Evolutionary conservation across 2,329 filamentous ascomycete species (phyloP).

Genomic region (Epichloe baconii): DNA sequence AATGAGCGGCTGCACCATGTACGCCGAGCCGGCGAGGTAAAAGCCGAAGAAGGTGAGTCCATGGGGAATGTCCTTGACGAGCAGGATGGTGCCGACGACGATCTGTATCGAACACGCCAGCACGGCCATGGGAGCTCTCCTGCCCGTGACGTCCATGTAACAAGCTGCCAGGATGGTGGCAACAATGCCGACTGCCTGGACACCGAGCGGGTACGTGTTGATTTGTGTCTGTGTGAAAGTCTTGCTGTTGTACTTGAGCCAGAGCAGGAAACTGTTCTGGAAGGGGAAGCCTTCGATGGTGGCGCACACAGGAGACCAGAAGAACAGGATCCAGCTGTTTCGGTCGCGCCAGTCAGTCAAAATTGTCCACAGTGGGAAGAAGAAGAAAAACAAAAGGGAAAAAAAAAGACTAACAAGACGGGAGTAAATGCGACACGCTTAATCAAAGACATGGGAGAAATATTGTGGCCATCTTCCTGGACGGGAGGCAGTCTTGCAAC

Average conservation of each 20-base stretch:
- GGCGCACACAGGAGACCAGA: background rate
- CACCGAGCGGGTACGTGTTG: background rate
- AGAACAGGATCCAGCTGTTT: background rate
- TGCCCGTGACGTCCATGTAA: background rate
- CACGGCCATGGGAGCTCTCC: background rate
- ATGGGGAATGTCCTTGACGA: background rate
- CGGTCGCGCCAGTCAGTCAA: background rate
- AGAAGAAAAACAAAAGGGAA: too few species aligned
- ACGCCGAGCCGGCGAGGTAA: background rate
- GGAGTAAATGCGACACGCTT: background rate
- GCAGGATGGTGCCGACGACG: background rate
- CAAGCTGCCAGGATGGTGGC: background rate
- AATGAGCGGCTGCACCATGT: background rate
- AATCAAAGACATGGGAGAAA: background rate
- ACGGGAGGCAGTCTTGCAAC: conserved; percentile 3
- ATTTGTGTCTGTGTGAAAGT: background rate
- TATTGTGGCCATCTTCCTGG: background rate
- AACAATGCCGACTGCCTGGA: background rate
- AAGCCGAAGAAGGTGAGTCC: background rate
- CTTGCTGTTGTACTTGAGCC: background rate
- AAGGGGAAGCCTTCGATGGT: background rate
- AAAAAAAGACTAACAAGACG: background rate
- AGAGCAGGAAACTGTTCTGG: background rate
- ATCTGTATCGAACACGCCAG: background rate
- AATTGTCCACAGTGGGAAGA: background rate